Conservation (phyloP, 805 yeast species). For the Spathaspora sp. region DNA sequence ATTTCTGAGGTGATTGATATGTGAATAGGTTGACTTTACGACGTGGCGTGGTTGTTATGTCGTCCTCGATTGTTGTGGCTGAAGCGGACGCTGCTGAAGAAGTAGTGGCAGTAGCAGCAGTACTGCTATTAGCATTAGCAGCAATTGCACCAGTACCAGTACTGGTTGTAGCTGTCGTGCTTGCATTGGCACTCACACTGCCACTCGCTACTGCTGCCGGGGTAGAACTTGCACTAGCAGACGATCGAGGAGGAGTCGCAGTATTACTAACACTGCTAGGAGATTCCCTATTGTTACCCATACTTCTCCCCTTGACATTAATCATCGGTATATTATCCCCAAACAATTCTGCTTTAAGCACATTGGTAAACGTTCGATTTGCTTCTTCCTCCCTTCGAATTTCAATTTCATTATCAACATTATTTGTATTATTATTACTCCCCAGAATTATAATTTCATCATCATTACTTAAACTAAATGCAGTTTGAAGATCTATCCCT, state of each 20-base stretch:
- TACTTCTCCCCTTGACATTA: neutral
- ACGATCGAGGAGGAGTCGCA: slow-evolving; percentile 7
- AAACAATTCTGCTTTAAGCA: slow-evolving; percentile 84
- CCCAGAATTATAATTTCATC: slow-evolving; percentile 33
- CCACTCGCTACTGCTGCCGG: neutral
- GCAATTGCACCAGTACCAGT: neutral
- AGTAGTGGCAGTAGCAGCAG: neutral
- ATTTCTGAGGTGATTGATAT: slow-evolving; percentile 66
- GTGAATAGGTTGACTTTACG: slow-evolving; percentile 61
- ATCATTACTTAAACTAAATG: slow-evolving; percentile 55
- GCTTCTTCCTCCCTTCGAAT: slow-evolving; percentile 75
- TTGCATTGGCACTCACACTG: neutral
- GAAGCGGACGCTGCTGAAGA: neutral
- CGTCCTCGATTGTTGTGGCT: slow-evolving; percentile 9
- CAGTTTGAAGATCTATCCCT: slow-evolving; percentile 85
- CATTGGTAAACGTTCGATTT: slow-evolving; percentile 79
- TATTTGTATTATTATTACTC: slow-evolving; percentile 8
- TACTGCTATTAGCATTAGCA: neutral
- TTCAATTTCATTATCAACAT: slow-evolving; percentile 50
- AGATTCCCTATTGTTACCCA: neutral
- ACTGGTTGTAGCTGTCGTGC: neutral
- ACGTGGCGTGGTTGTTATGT: slow-evolving; percentile 35
- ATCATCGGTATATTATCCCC: slow-evolving; percentile 76
- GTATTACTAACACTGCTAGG: neutral
- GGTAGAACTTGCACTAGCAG: slow-evolving; percentile 8